Base-by-base conservation (phyloP, 805 yeast species). In the Tetrapisispora phaffii region DNA sequence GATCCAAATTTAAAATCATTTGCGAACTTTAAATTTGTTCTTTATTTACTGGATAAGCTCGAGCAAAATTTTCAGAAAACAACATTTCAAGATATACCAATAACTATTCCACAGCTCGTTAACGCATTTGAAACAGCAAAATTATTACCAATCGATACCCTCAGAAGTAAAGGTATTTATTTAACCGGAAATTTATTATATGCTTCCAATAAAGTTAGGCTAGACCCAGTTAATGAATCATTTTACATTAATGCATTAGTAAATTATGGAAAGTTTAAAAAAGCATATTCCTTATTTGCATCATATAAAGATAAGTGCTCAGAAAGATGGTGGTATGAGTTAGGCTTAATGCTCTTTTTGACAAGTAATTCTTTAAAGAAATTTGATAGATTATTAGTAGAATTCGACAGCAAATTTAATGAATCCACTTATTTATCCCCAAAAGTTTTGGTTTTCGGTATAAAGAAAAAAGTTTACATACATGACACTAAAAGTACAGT, bases 241-340 rank as follows among this genome's bases (percentile, higher is more conserved):
- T 67, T 73, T 34, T 76, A 69, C 50, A 71, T 76, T 19, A 74
- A 71, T 44, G 52, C 77, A 0, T 58, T 76, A 35, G 54, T 70
- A 17, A 54, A 58, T 7, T 62, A 58, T 49, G 60, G 62, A 1
- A 50, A 67, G 3, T 58, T 54, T 44, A 49, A 58, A 8, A 59
- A 62, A 32, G 79, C 79, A 0, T 55, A 56, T 7, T 48, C 58
- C 8, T 56, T 75, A 17, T 71, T 69, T 50, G 49, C 56, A 16
- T 54, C 69, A 1, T 59, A 70, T 44, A 54, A 59, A 39, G 56
- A 49, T 2, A 68, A 68, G 28, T 54, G 63, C 6, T 67, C 70
- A 26, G 69, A 73, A 47, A 56, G 77, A 44, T 76, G 77, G 68
- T 76, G 81, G 81, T 60, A 62, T 47, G 80, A 76, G 42, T 46